Percentiles rank a stretch among this genome's conserved stretches.
phyloP scores from a whole-genome alignment of 331 rosid species.

The Prunus yedoensis region DNA sequence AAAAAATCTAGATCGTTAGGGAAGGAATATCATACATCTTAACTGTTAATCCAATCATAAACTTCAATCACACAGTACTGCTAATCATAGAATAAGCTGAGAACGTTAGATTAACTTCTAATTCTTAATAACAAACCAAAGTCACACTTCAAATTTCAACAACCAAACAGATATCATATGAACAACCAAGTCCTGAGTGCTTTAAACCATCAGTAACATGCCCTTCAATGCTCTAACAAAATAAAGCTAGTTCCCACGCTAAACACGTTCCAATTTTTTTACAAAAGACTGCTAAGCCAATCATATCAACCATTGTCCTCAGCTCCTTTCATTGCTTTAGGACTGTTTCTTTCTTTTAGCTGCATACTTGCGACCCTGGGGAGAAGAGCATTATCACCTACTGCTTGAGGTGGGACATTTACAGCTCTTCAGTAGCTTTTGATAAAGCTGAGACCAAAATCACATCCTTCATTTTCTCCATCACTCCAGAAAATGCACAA shows the following conservation, averaged over 20 bases:
- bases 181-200: background rate
- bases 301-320: background rate
- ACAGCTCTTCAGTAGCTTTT: conserved; percentile 52
- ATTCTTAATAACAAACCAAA: background rate
- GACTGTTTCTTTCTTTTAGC: conserved; percentile 37
- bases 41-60: no score
- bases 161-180: background rate
- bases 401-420: conserved; percentile 35
- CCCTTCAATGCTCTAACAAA: background rate
- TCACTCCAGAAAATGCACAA: conserved; percentile 27
- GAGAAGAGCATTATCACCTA: conserved; percentile 20
- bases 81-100: no score
- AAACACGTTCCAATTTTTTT: background rate
- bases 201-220: background rate
- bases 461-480: conserved; percentile 58
- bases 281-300: background rate
- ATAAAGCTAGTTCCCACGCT: background rate
- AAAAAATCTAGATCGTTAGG: no score
- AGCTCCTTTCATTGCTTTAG: conserved; percentile 9
- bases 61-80: no score
- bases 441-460: conserved; percentile 33
- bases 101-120: background rate
- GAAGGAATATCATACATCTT: no score
- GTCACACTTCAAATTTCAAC: background rate
- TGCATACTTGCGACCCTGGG: conserved; percentile 14